Evolutionary conservation across 441 rosid species (phyloP), one percentile per base, ranked within the genome.

Genomic region (Pelargonium cotyledonis): DNA sequence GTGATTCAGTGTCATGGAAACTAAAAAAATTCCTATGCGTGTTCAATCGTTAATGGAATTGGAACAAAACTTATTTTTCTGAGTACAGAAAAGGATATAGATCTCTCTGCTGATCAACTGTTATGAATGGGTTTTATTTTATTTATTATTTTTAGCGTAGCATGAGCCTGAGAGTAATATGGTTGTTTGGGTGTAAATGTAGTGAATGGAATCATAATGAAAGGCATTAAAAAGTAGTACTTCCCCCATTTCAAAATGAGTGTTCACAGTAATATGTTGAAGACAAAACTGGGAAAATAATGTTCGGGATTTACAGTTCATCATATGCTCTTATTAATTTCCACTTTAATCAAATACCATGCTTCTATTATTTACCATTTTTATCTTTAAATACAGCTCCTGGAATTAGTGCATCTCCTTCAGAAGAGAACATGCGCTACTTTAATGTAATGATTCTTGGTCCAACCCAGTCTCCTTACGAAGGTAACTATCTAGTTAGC

Each of bases 371-470:
- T 29, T 29, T 29, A 29, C 35, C 35, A 29, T 29, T 1, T 29
- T 29, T 29, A 29, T 29, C 35, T 29, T 29, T 29, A 29, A 29
- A 29, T 67, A 67, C 83, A 95, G 97, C 97, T 12, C 99, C 96
- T 0, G 96, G 96, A 76, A 95, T 95, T 44, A 94, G 99, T 70
- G 97, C 99, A 46, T 95, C 97, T 3, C 99, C 97, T 5, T 95
- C 97, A 0, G 98, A 95, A 80, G 99, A 95, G 58, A 95, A 95
- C 68, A 92, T 95, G 98, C 83, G 98, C 0, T 90, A 91, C 73
- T 95, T 95, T 72, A 95, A 95, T 81, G 97, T 91, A 65, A 95
- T 95, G 99, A 88, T 95, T 73, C 99, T 91, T 77, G 99, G 99
- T 55, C 99, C 99, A 29, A 79, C 97, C 12, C 99, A 95, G 73